Percentiles rank a stretch among this genome's conserved stretches.
These are phyloP conservation scores for Globisporangium takayamanum DNA, from an alignment of 352 stramenopile genomes.

Conservation along the genomic window DNA sequence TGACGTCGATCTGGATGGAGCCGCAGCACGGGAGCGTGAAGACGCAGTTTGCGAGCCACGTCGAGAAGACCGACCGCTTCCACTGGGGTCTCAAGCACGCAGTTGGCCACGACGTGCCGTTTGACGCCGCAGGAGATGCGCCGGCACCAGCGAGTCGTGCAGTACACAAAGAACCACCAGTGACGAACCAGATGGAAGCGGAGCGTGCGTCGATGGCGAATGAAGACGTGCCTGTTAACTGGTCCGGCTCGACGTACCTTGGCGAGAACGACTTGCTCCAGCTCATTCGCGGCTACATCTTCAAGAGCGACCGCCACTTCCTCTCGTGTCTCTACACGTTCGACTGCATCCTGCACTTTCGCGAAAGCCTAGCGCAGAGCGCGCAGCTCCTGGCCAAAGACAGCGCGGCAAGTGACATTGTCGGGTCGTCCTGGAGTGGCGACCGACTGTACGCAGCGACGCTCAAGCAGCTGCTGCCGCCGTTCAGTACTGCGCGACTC, in stretches of 20 bases:
- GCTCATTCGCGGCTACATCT: slow-evolving; percentile 68
- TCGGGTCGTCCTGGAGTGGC: slow-evolving; percentile 48
- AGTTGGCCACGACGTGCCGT: slow-evolving; percentile 55
- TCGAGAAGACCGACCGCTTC: slow-evolving; percentile 48
- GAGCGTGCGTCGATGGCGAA: slow-evolving; percentile 42
- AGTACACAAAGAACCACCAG: slow-evolving; percentile 2
- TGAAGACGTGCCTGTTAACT: slow-evolving; percentile 34
- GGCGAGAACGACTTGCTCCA: slow-evolving; percentile 66
- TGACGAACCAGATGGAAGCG: slow-evolving; percentile 18
- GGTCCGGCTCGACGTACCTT: slow-evolving; percentile 39
- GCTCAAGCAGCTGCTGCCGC: slow-evolving; percentile 53
- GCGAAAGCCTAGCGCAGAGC: slow-evolving; percentile 43
- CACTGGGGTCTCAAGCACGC: slow-evolving; percentile 64
- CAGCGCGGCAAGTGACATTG: slow-evolving; percentile 17
- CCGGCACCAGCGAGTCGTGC: slow-evolving; percentile 1
- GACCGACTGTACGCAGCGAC: slow-evolving; percentile 37
- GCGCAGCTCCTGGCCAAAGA: slow-evolving; percentile 30
- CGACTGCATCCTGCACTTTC: slow-evolving; percentile 58
- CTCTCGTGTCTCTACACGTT: slow-evolving; percentile 81
- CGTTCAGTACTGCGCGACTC: slow-evolving; percentile 81
- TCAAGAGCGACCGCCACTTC: slow-evolving; percentile 73
- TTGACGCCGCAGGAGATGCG: slow-evolving; percentile 26
- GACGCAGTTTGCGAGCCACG: slow-evolving; percentile 33
- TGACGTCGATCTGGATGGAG: slow-evolving; percentile 89
- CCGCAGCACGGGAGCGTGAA: slow-evolving; percentile 73